These are phyloP conservation scores for Cyclotella sp. DNA, from an alignment of 108 stramenopile genomes.

Conservation along the genomic window DNA sequence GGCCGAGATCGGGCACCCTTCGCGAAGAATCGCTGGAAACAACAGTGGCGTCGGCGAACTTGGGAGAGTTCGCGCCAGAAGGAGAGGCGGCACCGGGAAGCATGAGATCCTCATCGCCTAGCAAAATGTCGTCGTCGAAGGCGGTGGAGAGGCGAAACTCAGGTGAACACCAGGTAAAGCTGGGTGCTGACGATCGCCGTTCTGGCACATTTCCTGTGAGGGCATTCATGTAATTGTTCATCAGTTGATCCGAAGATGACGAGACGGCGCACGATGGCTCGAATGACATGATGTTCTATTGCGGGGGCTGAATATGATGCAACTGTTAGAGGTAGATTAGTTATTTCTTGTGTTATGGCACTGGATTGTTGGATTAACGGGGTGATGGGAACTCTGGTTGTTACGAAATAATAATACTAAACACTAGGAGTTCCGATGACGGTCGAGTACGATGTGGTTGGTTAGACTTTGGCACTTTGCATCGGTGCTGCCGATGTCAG, in stretches of 20 bases:
- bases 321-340: too few species aligned
- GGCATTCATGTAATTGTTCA: slow-evolving; percentile 12
- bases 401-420: neutral
- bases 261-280: neutral
- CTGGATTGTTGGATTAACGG: neutral
- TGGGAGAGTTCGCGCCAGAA: neutral
- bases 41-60: slow-evolving; percentile 11
- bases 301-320: neutral
- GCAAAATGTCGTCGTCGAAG: neutral
- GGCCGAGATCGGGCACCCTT: neutral
- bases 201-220: neutral
- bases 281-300: neutral
- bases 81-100: neutral
- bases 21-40: neutral
- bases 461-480: too few species aligned
- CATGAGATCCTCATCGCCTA: slow-evolving; percentile 7
- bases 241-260: slow-evolving; percentile 5
- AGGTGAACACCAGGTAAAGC: neutral
- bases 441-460: too few species aligned
- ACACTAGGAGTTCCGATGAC: too few species aligned
- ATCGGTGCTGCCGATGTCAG: too few species aligned
- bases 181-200: neutral
- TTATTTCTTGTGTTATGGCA: too few species aligned
- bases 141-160: neutral
- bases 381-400: neutral